These are phyloP conservation scores for Phytophthora fragariaefolia DNA, from an alignment of 352 stramenopile genomes.

Conservation along the genomic window DNA sequence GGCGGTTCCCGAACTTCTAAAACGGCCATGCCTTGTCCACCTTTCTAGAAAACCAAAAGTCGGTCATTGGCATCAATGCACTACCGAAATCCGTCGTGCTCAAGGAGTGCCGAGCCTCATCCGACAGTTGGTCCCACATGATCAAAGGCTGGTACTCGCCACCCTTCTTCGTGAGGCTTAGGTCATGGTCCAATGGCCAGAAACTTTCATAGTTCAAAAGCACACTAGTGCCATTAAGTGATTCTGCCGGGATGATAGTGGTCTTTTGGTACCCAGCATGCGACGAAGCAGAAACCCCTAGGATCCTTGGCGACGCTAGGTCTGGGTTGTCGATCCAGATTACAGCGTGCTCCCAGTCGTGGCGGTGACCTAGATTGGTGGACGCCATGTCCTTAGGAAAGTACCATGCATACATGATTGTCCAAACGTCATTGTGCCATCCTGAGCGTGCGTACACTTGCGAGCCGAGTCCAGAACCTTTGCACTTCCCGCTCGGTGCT, in stretches of 20 bases:
- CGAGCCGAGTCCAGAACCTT: constrained; percentile 23
- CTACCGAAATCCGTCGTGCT: constrained; percentile 33
- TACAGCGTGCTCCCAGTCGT: constrained; percentile 52
- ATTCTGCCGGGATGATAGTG: constrained; percentile 1
- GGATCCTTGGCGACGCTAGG: constrained; percentile 4
- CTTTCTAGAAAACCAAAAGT: constrained; percentile 23
- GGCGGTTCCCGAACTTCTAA: constrained; percentile 1
- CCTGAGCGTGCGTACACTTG: constrained; percentile 41
- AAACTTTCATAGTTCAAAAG: constrained; percentile 12
- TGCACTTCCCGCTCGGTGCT: constrained; percentile 29
- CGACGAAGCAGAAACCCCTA: constrained; percentile 8
- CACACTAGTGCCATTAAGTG: neutral
- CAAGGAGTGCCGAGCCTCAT: constrained; percentile 11
- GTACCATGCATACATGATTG: constrained; percentile 51
- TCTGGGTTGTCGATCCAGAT: constrained; percentile 44
- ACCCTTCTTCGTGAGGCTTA: constrained; percentile 12
- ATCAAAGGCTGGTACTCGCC: constrained; percentile 25
- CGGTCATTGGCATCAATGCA: constrained; percentile 31
- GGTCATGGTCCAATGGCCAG: constrained; percentile 6
- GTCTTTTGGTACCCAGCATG: constrained; percentile 9
- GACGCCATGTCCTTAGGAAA: constrained; percentile 50
- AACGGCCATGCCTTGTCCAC: constrained; percentile 17
- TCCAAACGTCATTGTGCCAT: constrained; percentile 30
- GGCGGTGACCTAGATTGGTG: constrained; percentile 37
- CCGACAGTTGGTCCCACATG: constrained; percentile 23